phyloP scores from a whole-genome alignment of 2,329 filamentous ascomycete genomes.

The Fusarium denticulatum region DNA sequence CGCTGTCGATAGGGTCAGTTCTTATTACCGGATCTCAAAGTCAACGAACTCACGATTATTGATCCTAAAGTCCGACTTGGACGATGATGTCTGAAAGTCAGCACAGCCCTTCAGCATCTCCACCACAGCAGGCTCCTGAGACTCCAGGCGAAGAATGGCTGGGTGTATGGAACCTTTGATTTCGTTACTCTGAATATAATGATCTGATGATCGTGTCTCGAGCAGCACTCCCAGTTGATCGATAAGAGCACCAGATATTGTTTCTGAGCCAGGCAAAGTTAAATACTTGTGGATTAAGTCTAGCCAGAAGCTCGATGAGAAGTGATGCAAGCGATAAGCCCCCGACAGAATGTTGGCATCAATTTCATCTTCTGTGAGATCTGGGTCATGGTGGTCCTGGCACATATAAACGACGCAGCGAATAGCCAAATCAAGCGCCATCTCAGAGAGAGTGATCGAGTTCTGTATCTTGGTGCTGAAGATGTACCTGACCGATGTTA shows the following conservation, averaged over 20 bases:
- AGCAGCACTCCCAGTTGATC: fast-evolving
- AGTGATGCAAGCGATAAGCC: not conserved
- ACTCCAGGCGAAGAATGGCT: fast-evolving
- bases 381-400: not conserved
- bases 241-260: fast-evolving
- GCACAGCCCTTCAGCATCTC: fast-evolving
- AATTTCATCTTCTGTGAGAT: fast-evolving
- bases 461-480: fast-evolving
- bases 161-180: fast-evolving
- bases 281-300: fast-evolving
- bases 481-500: not conserved
- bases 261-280: fast-evolving
- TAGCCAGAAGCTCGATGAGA: not conserved
- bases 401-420: fast-evolving
- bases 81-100: fast-evolving
- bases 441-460: fast-evolving
- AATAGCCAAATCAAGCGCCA: fast-evolving
- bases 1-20: fast-evolving
- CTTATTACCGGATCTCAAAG: fast-evolving
- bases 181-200: fast-evolving
- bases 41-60: not conserved
- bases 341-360: not conserved
- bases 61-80: fast-evolving
- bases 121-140: fast-evolving
- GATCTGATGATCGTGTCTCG: fast-evolving